phyloP scores from a whole-genome alignment of 2,329 filamentous ascomycete species.

The Claviceps africana region DNA sequence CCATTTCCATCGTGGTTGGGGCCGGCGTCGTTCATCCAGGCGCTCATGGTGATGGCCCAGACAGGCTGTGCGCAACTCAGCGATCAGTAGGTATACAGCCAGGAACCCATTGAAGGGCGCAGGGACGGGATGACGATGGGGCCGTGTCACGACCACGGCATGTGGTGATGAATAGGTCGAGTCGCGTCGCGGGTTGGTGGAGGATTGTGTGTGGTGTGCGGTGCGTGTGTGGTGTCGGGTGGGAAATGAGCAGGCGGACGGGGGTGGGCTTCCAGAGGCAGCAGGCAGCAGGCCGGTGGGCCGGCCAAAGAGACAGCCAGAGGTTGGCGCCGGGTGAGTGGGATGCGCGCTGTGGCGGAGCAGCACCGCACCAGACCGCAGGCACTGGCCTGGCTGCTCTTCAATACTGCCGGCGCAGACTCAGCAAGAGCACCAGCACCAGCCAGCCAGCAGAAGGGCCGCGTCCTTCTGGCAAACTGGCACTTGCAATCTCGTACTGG shows the following conservation, averaged over 20 bases:
- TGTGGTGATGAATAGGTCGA: slow-evolving; percentile 24
- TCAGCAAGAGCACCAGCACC: background rate
- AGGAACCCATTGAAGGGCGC: slow-evolving; percentile 26
- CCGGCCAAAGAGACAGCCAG: background rate
- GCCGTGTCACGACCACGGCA: slow-evolving; percentile 31
- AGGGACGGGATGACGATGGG: slow-evolving; percentile 28
- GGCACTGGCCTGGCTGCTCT: background rate
- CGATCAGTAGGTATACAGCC: slow-evolving; percentile 25
- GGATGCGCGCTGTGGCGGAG: background rate
- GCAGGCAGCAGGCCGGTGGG: background rate
- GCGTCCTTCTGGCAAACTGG: background rate
- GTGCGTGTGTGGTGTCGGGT: slow-evolving; percentile 15
- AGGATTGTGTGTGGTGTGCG: slow-evolving; percentile 16
- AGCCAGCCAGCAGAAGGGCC: background rate
- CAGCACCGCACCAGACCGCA: background rate
- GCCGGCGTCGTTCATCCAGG: slow-evolving; percentile 59
- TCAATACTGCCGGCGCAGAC: background rate
- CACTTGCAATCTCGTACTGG: slow-evolving; percentile 1
- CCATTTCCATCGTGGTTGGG: slow-evolving; percentile 57
- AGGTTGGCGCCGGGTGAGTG: background rate
- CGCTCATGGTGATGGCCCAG: slow-evolving; percentile 47
- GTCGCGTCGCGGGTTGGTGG: slow-evolving; percentile 30
- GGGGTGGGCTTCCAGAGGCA: slow-evolving; percentile 2
- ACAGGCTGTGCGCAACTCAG: slow-evolving; percentile 32
- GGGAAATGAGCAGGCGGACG: slow-evolving; percentile 15